Conservation (phyloP, 176 grass and related monocot genomes). For the Alloteropsis semialata region DNA sequence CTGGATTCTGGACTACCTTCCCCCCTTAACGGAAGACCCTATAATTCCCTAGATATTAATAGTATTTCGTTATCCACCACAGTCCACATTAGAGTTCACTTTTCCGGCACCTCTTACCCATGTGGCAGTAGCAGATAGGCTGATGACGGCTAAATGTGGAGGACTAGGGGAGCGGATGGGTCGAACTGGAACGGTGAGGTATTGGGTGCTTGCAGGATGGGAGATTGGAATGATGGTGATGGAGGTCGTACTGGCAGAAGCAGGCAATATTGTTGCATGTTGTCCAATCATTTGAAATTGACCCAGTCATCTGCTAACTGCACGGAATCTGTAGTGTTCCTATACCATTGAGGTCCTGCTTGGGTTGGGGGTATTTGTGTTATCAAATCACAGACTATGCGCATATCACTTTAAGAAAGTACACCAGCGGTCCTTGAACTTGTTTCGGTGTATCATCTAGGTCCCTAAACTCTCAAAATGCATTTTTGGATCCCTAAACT, state of each 20-base stretch:
- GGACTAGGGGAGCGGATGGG: neutral
- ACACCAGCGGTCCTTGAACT: no score
- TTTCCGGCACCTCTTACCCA: constrained; percentile 1
- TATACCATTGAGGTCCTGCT: neutral
- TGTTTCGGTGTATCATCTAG: no score
- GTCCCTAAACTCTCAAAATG: no score
- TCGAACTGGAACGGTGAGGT: neutral
- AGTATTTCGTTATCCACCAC: neutral
- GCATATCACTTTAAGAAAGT: neutral
- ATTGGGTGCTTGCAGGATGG: neutral
- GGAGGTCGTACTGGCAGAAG: neutral
- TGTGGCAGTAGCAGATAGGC: neutral
- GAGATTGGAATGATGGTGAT: neutral
- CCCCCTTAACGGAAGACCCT: neutral
- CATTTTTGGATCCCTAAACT: no score
- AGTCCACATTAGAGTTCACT: neutral
- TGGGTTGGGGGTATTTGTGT: neutral
- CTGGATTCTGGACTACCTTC: neutral
- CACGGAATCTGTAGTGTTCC: neutral
- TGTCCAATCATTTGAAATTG: neutral
- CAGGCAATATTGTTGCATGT: neutral
- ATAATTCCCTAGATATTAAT: neutral
- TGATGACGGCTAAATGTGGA: neutral
- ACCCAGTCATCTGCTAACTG: neutral
- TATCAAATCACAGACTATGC: neutral